Conservation (phyloP, 257 asterid genomes). For the Solanum clarkiae region DNA sequence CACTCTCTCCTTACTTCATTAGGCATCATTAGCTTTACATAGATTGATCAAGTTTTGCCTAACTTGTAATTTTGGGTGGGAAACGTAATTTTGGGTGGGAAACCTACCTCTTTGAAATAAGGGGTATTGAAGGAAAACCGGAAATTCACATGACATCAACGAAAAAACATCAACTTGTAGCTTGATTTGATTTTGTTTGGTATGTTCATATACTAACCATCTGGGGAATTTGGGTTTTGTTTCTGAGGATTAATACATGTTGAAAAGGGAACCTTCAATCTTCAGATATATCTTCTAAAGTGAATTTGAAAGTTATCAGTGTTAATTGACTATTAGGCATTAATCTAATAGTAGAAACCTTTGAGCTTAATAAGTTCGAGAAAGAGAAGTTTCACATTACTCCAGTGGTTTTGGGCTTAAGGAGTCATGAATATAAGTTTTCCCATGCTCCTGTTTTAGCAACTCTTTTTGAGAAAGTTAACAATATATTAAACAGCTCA, state of each 20-base stretch:
- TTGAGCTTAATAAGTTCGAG: neutral
- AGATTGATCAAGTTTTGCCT: neutral
- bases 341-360: neutral
- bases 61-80: neutral
- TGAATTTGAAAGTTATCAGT: neutral
- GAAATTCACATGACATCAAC: neutral
- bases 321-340: neutral
- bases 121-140: neutral
- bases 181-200: neutral
- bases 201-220: neutral
- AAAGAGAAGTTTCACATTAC: neutral
- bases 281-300: neutral
- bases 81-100: neutral
- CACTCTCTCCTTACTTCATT: neutral
- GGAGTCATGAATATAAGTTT: neutral
- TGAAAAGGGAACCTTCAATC: neutral
- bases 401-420: neutral
- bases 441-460: neutral
- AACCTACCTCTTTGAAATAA: neutral
- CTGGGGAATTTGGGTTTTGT: neutral
- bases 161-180: neutral
- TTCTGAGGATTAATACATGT: neutral
- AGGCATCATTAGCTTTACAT: neutral
- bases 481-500: neutral
- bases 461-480: neutral